Evolutionary conservation across 2,329 filamentous ascomycete species (phyloP), one percentile per base, ranked within the genome.

Genomic region (Aureobasidium sp.): DNA sequence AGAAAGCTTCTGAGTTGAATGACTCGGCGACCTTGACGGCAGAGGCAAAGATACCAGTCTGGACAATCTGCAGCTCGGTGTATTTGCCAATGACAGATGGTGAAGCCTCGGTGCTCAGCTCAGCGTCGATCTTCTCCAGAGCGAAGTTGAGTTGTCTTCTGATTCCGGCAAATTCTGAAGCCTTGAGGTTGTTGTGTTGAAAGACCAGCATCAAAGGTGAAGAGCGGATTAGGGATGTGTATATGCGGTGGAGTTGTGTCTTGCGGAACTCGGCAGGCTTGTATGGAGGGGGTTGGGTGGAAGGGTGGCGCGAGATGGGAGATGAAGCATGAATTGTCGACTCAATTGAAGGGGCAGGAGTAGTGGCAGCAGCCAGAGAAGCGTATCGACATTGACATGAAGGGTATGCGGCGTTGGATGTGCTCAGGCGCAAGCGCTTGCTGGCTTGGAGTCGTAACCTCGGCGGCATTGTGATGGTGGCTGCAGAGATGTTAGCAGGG

Each of bases 21-120:
- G 91, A 95, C 72, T 97, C 93, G 64, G 92, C 87, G 57, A 97
- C 84, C 67, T 88, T 87, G 65, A 97, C 79, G 1, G 93, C 92
- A 20, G 90, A 85, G 67, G 87, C 87, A 72, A 99, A 90, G 71
- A 99, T 95, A 71, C 90, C 89, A 15, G 90, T 94, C 71, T 94
- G 88, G 62, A 99, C 79, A 29, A 96, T 89, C 73, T 95, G 88
- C 29, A 97, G 73, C 75, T 90, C 87, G 29, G 78, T 73, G 6
- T 76, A 75, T 42, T 62, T 61, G 39, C 70, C 71, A 9, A 70
- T 51, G 23, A 75, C 76, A 10, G 79, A 77, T 2, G 84, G 84
- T 63, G 89, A 78, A 70, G 87, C 86, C 77, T 85, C 85, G 77
- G 87, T 79, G 70, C 69, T 68, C 50, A 71, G 57, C 48, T 73